A percentile compares a stretch with the other conserved stretches of the same genome.
These are phyloP conservation scores for Lecanicillium sp. DNA, from an alignment of 2,329 filamentous ascomycete genomes.

Conservation along the genomic window DNA sequence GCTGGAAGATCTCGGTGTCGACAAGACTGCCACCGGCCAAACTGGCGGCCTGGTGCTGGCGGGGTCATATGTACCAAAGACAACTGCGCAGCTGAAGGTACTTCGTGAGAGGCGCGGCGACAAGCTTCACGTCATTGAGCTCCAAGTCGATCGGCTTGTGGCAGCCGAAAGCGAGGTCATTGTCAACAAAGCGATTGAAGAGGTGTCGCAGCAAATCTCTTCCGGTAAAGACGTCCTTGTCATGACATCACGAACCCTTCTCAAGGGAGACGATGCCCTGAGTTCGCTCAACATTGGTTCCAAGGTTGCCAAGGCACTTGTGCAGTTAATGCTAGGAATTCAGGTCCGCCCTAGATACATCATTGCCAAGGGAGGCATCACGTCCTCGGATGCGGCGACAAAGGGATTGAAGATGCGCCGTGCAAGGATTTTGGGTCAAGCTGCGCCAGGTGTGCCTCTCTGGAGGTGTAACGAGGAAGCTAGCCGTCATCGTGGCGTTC, in stretches of 20 bases:
- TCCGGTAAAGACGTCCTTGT: slow-evolving; percentile 42
- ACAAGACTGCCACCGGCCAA: slow-evolving; percentile 12
- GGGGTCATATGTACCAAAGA: slow-evolving; percentile 48
- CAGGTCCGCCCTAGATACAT: slow-evolving; percentile 43
- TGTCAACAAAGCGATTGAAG: slow-evolving; percentile 7
- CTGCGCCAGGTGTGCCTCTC: slow-evolving; percentile 47
- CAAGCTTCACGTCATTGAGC: slow-evolving; percentile 12
- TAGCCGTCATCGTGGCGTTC: slow-evolving; percentile 39
- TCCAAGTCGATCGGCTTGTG: slow-evolving; percentile 12
- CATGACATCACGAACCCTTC: slow-evolving; percentile 46
- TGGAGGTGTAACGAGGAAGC: slow-evolving; percentile 48
- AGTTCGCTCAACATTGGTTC: slow-evolving; percentile 43
- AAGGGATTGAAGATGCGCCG: slow-evolving; percentile 44
- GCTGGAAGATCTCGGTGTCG: slow-evolving; percentile 30
- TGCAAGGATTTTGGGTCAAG: slow-evolving; percentile 46
- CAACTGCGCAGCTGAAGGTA: slow-evolving; percentile 31
- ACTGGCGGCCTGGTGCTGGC: slow-evolving; percentile 43
- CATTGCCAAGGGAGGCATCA: slow-evolving; percentile 54
- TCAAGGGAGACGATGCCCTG: slow-evolving; percentile 33
- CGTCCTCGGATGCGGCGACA: slow-evolving; percentile 48
- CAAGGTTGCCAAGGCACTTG: slow-evolving; percentile 39
- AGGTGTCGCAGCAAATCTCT: slow-evolving; percentile 19
- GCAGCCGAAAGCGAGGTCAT: slow-evolving; percentile 5
- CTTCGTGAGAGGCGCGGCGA: slow-evolving; percentile 12
- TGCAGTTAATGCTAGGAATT: slow-evolving; percentile 35